These are phyloP conservation scores for Aspergillus sclerotioniger DNA, from an alignment of 495 filamentous ascomycete species.

Conservation along the genomic window DNA sequence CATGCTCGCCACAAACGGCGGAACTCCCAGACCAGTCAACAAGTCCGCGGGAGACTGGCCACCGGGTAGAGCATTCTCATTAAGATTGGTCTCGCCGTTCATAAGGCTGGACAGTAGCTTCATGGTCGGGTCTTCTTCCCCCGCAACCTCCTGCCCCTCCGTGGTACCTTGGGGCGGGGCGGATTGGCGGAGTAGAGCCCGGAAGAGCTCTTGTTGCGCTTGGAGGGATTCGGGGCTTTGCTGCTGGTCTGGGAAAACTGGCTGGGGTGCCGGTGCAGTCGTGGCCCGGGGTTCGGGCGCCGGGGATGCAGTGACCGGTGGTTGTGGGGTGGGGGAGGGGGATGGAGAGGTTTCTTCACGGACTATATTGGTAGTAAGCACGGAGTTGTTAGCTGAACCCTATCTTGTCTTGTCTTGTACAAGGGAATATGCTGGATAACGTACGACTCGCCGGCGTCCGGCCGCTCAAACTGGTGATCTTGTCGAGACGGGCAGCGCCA, in stretches of 20 bases:
- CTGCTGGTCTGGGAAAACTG: constrained; percentile 6
- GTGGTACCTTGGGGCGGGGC: constrained; percentile 8
- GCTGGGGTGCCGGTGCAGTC: not conserved
- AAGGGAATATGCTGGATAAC: constrained; percentile 10
- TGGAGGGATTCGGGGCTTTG: constrained; percentile 29
- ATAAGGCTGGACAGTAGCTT: constrained; percentile 61
- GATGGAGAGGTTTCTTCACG: constrained; percentile 33
- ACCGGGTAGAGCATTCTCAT: constrained; percentile 8
- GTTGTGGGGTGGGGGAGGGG: constrained; percentile 29
- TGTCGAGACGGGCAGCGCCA: constrained; percentile 74
- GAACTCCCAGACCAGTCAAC: constrained; percentile 37
- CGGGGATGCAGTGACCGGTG: constrained; percentile 17
- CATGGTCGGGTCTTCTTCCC: constrained; percentile 54
- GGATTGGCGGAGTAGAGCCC: constrained; percentile 39
- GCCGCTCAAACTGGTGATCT: constrained; percentile 77
- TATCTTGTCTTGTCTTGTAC: constrained; percentile 2
- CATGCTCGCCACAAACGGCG: constrained; percentile 47
- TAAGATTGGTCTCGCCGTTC: constrained; percentile 30
- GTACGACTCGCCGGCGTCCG: constrained; percentile 51
- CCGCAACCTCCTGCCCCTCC: too few species aligned
- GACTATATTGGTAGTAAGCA: constrained; percentile 18
- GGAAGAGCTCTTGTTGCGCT: constrained; percentile 45
- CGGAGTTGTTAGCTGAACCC: constrained; percentile 13
- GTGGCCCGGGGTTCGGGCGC: constrained; percentile 14
- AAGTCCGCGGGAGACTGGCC: constrained; percentile 32